Evolutionary conservation across 139 green algal species (phyloP).

Genomic region (Tetradesmus obliquus): DNA sequence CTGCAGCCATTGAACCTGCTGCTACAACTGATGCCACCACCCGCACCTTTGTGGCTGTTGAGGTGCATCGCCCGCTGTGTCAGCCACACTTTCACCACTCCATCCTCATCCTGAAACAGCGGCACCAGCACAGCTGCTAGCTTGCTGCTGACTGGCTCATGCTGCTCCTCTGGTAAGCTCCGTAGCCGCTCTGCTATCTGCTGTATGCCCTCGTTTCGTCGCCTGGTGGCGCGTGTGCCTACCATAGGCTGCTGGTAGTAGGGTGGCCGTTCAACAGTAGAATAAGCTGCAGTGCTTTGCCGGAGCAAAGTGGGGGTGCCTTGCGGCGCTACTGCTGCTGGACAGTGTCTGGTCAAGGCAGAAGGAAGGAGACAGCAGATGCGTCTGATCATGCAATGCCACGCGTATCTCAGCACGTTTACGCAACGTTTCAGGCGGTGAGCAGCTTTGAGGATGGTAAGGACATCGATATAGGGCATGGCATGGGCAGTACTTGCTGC

Average conservation of each 20-base stretch:
- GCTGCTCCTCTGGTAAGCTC: conserved; percentile 3
- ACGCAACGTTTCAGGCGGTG: not conserved
- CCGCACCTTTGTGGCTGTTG: conserved; percentile 52
- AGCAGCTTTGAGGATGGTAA: not conserved
- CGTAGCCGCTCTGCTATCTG: not conserved
- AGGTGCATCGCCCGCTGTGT: conserved; percentile 66
- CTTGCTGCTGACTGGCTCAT: conserved; percentile 41
- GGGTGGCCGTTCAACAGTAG: not conserved
- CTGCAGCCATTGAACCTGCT: conserved; percentile 9
- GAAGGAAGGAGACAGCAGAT: not conserved
- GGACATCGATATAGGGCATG: not conserved
- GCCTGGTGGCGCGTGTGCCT: not conserved
- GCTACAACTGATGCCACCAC: not conserved
- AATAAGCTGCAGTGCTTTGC: not conserved
- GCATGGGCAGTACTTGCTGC: not conserved
- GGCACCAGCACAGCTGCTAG: conserved; percentile 64
- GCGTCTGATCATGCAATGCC: not conserved
- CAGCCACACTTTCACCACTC: conserved; percentile 63
- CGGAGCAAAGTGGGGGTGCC: not conserved
- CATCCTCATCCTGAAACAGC: conserved; percentile 64
- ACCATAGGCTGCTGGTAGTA: conserved; percentile 4
- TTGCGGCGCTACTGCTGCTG: not conserved
- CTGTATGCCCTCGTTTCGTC: not conserved
- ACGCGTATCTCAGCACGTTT: not conserved
- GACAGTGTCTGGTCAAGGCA: not conserved